Base-by-base conservation (phyloP, 441 rosid species). In the Eutrema salsugineum region DNA sequence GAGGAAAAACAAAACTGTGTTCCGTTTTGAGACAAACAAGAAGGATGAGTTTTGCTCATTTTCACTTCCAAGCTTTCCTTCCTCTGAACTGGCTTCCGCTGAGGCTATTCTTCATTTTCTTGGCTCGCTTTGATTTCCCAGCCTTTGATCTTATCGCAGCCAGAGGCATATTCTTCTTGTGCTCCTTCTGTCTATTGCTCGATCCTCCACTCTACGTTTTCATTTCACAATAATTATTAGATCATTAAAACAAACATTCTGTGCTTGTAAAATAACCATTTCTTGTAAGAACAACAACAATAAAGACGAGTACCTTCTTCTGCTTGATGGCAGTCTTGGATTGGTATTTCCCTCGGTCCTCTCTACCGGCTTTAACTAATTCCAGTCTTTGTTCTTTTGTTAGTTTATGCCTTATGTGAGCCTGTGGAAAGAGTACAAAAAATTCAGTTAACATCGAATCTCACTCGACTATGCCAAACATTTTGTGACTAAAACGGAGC, bases 151-250 rank as follows among this genome's bases (percentile, higher is more conserved):
- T 85, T 72, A 78, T 82, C 1, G 97, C 97, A 69, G 94, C 95
- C 1, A 78, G 69, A 47, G 97, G 97, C 97, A 94, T 85, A 36
- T 60, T 53, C 87, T 94, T 94, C 68, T 80, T 85, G 80, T 84
- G 97, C 56, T 92, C 93, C 75, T 94, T 94, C 80, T 94, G 96
- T 59, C 79, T 77, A 75, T 94, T 91, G 88, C 91, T 90, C 44
- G 51, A 28, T 56, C 99, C 97, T 38, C 97, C 99, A 27, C 83
- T 83, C 97, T 91, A 86, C 63, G 3, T 60, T 67, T 67, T 32
- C 69, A 53, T 40, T 66, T 32, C 8, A 19, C 38, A 30, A 30
- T 7, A 39, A 32, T 72, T 33, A 53, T 1, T 43, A 0, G 14
- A 66, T 49, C 54, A 60, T 60, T 19, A 54, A 55, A 57, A 5